Percentiles rank a stretch among this genome's conserved stretches.
Evolutionary conservation across 495 filamentous ascomycete genomes (phyloP).

Genomic region (Pseudomonodictys pantanalensis): DNA sequence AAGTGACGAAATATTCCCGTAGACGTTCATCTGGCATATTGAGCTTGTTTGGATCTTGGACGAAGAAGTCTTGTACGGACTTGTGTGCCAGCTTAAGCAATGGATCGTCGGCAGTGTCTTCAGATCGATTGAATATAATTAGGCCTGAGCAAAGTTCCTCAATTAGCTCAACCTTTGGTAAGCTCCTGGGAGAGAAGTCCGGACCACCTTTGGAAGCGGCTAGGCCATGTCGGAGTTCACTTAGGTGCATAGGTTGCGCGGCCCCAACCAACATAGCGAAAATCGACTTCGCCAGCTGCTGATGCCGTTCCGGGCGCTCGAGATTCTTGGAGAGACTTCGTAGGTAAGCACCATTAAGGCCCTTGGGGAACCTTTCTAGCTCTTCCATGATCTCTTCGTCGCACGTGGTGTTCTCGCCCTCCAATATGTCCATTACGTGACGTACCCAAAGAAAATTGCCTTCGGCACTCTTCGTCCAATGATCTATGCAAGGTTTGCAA

Average conservation of each 20-base stretch:
- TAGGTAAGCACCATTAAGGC: slow-evolving; percentile 34
- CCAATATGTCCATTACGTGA: slow-evolving; percentile 30
- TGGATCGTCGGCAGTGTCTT: too few species aligned
- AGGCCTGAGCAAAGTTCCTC: slow-evolving; percentile 30
- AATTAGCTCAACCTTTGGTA: slow-evolving; percentile 28
- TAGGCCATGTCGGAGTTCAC: slow-evolving; percentile 31
- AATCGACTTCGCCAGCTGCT: too few species aligned
- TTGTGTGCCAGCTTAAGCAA: slow-evolving; percentile 35
- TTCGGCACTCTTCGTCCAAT: slow-evolving; percentile 16
- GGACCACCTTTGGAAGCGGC: slow-evolving; percentile 5
- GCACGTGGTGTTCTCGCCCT: slow-evolving; percentile 28
- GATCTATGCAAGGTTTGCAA: slow-evolving; percentile 28
- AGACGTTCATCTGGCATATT: slow-evolving; percentile 17
- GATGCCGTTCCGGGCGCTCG: slow-evolving; percentile 8
- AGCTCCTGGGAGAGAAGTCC: slow-evolving; percentile 7
- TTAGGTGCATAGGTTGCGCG: slow-evolving; percentile 28
- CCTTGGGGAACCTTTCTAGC: slow-evolving; percentile 32
- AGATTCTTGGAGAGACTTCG: slow-evolving; percentile 22
- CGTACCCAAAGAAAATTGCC: slow-evolving; percentile 38
- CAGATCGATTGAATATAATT: too few species aligned
- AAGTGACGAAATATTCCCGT: slow-evolving; percentile 33
- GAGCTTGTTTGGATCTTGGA: slow-evolving; percentile 29
- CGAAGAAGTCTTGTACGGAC: slow-evolving; percentile 36
- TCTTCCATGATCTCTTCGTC: slow-evolving; percentile 34
- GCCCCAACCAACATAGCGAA: slow-evolving; percentile 33